phyloP scores from a whole-genome alignment of 2,329 filamentous ascomycete genomes.

The Penicillium expansum region DNA sequence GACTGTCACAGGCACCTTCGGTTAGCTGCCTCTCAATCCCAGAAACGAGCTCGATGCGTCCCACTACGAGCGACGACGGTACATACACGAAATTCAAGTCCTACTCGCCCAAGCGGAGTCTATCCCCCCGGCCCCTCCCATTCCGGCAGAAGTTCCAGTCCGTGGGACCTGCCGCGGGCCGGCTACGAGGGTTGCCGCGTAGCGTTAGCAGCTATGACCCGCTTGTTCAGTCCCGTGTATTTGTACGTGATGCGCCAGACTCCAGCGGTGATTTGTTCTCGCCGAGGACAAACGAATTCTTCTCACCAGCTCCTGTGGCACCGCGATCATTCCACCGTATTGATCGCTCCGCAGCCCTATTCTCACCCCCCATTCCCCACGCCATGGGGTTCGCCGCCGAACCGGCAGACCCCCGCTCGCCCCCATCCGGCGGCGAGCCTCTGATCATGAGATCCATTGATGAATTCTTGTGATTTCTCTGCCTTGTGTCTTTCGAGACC shows the following conservation, averaged over 20 bases:
- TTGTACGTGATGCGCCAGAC: conserved; percentile 39
- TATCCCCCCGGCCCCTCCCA: conserved; percentile 39
- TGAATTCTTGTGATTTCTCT: conserved; percentile 41
- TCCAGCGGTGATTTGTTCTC: conserved; percentile 42
- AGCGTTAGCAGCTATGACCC: conserved; percentile 27
- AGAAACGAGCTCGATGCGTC: conserved; percentile 24
- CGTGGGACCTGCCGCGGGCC: conserved; percentile 19
- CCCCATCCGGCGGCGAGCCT: conserved; percentile 38
- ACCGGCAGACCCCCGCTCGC: conserved; percentile 41
- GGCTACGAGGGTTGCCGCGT: conserved; percentile 19
- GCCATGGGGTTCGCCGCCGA: conserved; percentile 21
- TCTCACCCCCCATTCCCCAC: conserved; percentile 4
- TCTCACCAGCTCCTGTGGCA: conserved; percentile 38
- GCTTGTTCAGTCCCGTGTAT: conserved; percentile 37
- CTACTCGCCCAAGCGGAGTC: conserved; percentile 32
- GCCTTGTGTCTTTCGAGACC: conserved; percentile 8
- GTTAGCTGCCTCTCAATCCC: conserved; percentile 27
- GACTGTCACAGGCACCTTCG: conserved; percentile 25
- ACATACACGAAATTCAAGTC: conserved; percentile 23
- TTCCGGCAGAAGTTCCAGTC: conserved; percentile 39
- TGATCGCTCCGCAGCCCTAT: conserved; percentile 28
- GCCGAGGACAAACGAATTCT: conserved; percentile 45
- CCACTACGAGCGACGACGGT: conserved; percentile 27
- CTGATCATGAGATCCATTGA: conserved; percentile 48
- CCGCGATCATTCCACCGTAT: conserved; percentile 36